These are phyloP conservation scores for Cryptococcus hybrid DNA, from an alignment of 1,284 basidiomycete species.

Conservation along the genomic window DNA sequence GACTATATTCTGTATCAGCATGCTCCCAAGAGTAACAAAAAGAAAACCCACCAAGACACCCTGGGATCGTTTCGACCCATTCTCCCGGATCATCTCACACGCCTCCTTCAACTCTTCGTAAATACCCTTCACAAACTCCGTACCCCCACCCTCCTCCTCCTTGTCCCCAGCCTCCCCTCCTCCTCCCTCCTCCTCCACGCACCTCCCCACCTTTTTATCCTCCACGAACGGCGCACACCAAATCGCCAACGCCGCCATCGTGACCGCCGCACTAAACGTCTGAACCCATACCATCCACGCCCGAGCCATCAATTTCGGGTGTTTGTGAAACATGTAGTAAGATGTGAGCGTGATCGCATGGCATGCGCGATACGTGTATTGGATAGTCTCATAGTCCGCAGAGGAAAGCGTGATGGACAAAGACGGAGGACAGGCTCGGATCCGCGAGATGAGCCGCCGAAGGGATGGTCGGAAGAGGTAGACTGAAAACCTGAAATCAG, in stretches of 20 bases:
- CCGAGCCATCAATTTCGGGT: conserved; percentile 35
- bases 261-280: conserved; percentile 41
- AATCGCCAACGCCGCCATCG: conserved; percentile 40
- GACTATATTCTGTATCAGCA: conserved; percentile 12
- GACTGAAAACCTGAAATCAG: not conserved
- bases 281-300: conserved; percentile 43
- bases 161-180: conserved; percentile 9
- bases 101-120: conserved; percentile 36
- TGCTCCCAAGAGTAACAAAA: not conserved
- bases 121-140: not conserved
- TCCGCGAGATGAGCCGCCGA: conserved; percentile 30
- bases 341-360: conserved; percentile 31
- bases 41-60: conserved; percentile 27
- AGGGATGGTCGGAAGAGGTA: conserved; percentile 41
- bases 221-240: conserved; percentile 35
- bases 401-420: conserved; percentile 17
- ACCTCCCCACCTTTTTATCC: not conserved
- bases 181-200: conserved; percentile 17
- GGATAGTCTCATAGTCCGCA: conserved; percentile 25
- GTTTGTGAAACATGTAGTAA: conserved; percentile 31
- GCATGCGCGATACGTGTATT: conserved; percentile 33
- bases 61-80: conserved; percentile 25
- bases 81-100: conserved; percentile 34
- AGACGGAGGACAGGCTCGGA: conserved; percentile 20
- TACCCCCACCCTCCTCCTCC: too few relatives aligned